These are phyloP conservation scores for Arthrobotrys conoides DNA, from an alignment of 2,329 filamentous ascomycete species.

Conservation along the genomic window DNA sequence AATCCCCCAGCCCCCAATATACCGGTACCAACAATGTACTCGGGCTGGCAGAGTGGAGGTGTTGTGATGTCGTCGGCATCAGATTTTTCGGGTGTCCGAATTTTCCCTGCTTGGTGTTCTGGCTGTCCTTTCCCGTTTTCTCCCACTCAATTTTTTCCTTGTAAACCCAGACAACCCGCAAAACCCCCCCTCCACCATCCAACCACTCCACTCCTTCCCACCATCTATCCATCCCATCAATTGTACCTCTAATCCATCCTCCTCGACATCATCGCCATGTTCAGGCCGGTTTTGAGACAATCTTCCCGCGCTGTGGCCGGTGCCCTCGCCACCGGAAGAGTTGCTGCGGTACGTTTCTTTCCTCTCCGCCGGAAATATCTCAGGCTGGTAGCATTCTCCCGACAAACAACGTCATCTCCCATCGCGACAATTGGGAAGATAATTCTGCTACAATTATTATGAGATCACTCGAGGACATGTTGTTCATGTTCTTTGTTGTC, in stretches of 20 bases:
- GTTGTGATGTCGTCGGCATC: slow-evolving; percentile 59
- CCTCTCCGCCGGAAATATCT: slow-evolving; percentile 69
- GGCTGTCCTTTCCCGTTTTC: slow-evolving; percentile 43
- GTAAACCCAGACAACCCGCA: slow-evolving; percentile 45
- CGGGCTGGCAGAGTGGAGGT: slow-evolving; percentile 31
- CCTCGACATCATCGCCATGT: slow-evolving; percentile 79
- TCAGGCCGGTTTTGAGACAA: slow-evolving; percentile 98
- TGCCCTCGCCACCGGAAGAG: slow-evolving; percentile 91
- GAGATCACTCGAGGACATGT: slow-evolving; percentile 62
- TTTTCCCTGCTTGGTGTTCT: slow-evolving; percentile 50
- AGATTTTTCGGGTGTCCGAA: slow-evolving; percentile 58
- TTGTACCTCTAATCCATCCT: slow-evolving; percentile 64
- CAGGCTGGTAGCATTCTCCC: slow-evolving; percentile 67
- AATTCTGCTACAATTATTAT: slow-evolving; percentile 65
- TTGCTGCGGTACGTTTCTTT: slow-evolving; percentile 89
- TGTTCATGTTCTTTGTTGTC: slow-evolving; percentile 56
- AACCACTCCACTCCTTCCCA: slow-evolving; percentile 61
- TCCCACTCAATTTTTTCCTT: slow-evolving; percentile 61
- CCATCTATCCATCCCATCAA: slow-evolving; percentile 56
- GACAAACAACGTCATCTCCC: slow-evolving; percentile 67
- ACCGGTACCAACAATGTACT: no score
- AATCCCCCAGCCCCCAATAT: no score
- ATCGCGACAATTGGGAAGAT: slow-evolving; percentile 67
- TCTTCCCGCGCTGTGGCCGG: slow-evolving; percentile 89
- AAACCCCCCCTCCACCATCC: slow-evolving; percentile 55